Base-by-base conservation (phyloP, 805 yeast genomes). In the Yamadazyma philogaea region DNA sequence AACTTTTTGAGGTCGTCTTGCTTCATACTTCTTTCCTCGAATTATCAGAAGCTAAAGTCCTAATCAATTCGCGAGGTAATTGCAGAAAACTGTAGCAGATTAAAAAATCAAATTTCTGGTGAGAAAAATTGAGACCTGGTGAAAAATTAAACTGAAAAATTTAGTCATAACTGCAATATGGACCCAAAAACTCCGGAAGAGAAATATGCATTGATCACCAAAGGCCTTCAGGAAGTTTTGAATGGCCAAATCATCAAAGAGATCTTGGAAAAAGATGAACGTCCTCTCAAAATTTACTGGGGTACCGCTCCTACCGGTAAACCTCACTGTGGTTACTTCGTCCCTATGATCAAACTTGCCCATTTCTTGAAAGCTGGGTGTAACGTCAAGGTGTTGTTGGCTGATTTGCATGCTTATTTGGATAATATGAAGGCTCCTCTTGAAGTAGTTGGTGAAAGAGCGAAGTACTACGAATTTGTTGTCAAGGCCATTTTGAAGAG, bases 271-370 rank as follows among this genome's bases (percentile, higher is more conserved):
- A 82, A 77, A 42, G 84, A 87, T 57, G 79, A 87, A 55, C 81
- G 95, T 55, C 87, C 93, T 11, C 66, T 95, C 52, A 85, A 81
- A 57, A 68, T 93, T 58, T 93, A 93, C 79, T 93, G 97, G 98
- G 99, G 99, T 53, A 90, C 98, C 16, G 99, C 99, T 6, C 98
- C 99, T 47, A 93, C 99, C 4, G 99, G 99, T 40, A 87, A 80
- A 67, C 96, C 98, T 34, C 99, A 93, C 69, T 90, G 97, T 72
- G 99, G 98, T 40, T 93, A 93, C 76, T 88, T 93, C 60, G 99
- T 93, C 30, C 93, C 98, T 40, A 91, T 93, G 98, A 84, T 95
- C 48, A 91, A 93, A 65, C 68, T 93, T 54, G 98, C 98, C 1
- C 90, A 93, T 63, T 88, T 91, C 63, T 77, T 93, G 64, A 84